A percentile compares a stretch with the other conserved stretches of the same genome.
Evolutionary conservation across 139 green algal species (phyloP).

Genomic region (Chlamydomonas incerta): DNA sequence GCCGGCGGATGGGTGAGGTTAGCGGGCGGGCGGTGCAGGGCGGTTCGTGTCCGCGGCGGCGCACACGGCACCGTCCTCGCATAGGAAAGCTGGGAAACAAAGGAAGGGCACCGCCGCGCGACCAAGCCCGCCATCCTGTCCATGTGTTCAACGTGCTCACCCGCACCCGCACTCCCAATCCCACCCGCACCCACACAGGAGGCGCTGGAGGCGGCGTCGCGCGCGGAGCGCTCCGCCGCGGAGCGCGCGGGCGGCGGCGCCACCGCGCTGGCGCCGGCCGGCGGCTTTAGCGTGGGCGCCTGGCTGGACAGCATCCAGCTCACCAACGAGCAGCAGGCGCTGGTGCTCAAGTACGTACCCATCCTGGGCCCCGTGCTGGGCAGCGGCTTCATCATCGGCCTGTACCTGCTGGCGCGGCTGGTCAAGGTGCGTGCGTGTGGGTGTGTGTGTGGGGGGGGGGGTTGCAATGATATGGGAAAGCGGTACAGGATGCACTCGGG

Average conservation of each 20-base stretch:
- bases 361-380: conserved; percentile 69
- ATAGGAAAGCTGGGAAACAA: no score
- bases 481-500: no score
- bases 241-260: not conserved
- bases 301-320: conserved; percentile 48
- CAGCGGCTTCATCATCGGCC: conserved; percentile 65
- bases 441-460: not conserved
- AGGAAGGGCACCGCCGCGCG: no score
- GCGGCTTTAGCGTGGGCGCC: not conserved
- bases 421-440: conserved; percentile 31
- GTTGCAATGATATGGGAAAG: no score
- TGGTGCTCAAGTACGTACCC: conserved; percentile 62
- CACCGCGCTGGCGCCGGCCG: not conserved
- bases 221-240: not conserved
- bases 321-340: conserved; percentile 58
- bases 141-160: no score
- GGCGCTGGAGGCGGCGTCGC: not conserved
- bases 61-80: no score
- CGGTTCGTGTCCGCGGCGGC: no score
- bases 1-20: no score
- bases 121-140: no score
- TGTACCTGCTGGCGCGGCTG: conserved; percentile 67
- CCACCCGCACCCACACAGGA: no score
- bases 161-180: no score
- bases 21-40: no score